phyloP scores from a whole-genome alignment of 2,329 filamentous ascomycete genomes.

The Ophiobolus disseminans region DNA sequence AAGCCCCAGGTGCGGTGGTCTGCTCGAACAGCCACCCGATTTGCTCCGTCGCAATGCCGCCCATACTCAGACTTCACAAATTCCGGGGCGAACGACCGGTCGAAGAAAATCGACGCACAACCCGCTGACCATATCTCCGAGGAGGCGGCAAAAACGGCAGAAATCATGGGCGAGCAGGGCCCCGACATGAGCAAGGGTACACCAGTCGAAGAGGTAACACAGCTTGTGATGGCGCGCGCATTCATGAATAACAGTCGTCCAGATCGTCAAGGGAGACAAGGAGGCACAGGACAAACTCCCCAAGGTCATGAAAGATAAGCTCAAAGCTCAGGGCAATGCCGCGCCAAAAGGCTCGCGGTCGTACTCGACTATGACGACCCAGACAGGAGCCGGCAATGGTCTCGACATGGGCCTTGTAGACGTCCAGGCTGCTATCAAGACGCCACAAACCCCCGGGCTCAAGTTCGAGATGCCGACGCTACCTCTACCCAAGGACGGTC shows the following conservation, averaged over 20 bases:
- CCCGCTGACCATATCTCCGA: slow-evolving; percentile 67
- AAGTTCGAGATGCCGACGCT: slow-evolving; percentile 78
- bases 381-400: slow-evolving; percentile 19
- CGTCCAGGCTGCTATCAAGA: slow-evolving; percentile 25
- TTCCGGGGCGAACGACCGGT: slow-evolving; percentile 37
- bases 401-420: slow-evolving; percentile 43
- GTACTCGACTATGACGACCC: slow-evolving; percentile 61
- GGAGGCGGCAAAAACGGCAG: slow-evolving; percentile 67
- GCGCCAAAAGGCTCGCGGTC: slow-evolving; percentile 57
- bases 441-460: slow-evolving; percentile 59
- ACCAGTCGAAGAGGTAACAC: slow-evolving; percentile 67
- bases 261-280: slow-evolving; percentile 70
- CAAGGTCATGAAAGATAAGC: slow-evolving; percentile 69
- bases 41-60: slow-evolving; percentile 38
- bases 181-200: slow-evolving; percentile 72
- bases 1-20: slow-evolving; percentile 40
- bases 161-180: slow-evolving; percentile 63
- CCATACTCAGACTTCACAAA: slow-evolving; percentile 42
- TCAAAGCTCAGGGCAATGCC: slow-evolving; percentile 56
- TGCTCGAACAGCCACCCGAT: slow-evolving; percentile 26
- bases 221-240: neutral
- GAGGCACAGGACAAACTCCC: slow-evolving; percentile 68
- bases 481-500: slow-evolving; percentile 67
- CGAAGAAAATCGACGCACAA: slow-evolving; percentile 42
- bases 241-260: slow-evolving; percentile 18